Evolutionary conservation across 202 grass and related monocot genomes (phyloP), one percentile per base, ranked within the genome.

Genomic region (Zoysia matrella): DNA sequence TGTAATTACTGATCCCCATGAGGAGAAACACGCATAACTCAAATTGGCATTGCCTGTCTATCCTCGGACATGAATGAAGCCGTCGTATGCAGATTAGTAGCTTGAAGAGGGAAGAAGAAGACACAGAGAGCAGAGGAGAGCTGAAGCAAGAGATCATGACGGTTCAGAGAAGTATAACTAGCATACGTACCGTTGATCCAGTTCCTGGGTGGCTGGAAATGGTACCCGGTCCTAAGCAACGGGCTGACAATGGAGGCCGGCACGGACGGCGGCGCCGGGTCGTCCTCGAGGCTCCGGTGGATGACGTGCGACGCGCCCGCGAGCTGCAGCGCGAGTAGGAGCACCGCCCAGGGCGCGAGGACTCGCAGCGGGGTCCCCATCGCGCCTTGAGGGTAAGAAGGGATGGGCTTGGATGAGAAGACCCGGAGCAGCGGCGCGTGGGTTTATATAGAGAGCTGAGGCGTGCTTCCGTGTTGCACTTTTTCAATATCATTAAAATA

Each of bases 141-240:
- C 44, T 5, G 47, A 39, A 84, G 39, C 75, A 4, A 0, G 75
- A 43, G 39, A 52, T 7, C 56, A 47, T 15, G 8, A 52, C 45
- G 45, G 65, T 50, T 9, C 63, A 66, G 54, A 45, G 10, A 47
- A 12, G 11, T 52, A 67, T 36, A 36, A 36, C 30, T 36, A 36
- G 30, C 30, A 36, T 36, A 36, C 78, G 10, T 86, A 94, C 94
- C 94, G 77, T 97, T 93, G 72, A 89, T 93, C 88, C 78, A 97
- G 74, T 97, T 84, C 71, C 9, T 91, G 1, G 90, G 88, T n/a
- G 91, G 91, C 69, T 86, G 91, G 84, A 97, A 97, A 41, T 97
- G 94, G 48, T 93, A 97, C 3, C 90, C 91, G 0, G 94, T 87
- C 71, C 89, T 69, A 44, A 89, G 79, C 50, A 89, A 56, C 30